Base-by-base conservation (phyloP, 495 filamentous ascomycete genomes). In the Chaetomium tenue region DNA sequence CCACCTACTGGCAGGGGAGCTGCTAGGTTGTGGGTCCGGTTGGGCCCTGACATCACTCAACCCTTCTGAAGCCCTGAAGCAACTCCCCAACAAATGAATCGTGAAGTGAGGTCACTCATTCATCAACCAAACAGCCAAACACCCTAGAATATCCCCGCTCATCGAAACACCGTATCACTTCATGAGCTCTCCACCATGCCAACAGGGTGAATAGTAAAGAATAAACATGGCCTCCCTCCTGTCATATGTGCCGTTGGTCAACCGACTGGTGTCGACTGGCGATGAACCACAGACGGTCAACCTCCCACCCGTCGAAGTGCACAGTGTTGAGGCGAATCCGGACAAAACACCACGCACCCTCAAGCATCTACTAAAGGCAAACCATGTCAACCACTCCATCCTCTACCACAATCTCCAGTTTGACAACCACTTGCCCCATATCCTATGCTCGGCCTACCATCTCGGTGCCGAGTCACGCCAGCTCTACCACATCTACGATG, bases 391-490 rank as follows among this genome's bases (percentile, higher is more conserved):
- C 69, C 81, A 96, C 76, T 83, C 91, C 28, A 88, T 98, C 58
- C 72, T 97, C 60, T 96, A 89, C 71, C 82, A 94, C 70, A 70
- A 89, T 55, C 81, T 91, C 13, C 78, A 84, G 65, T 96, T 89
- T 73, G 89, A 96, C 77, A 98, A 97, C 71, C 92, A 98, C 76
- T 77, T 87, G 57, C 85, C 91, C 33, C 93, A 98, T 79, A 87
- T 93, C 48, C 81, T 99, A 0, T 85, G 86, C 61, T 92, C 93
- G 22, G 88, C 92, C 11, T 97, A 92, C 74, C 78, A 96, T 3
- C 82, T 96, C 5, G 93, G 93, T 8, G 95, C 88, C 55, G 78
- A 87, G 28, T 77, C 82, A 16, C 80, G 88, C 57, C 85, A 93
- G 63, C 74, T 99, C 52, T 85, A 89, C 64, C 79, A 82, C 11